Percentiles rank a stretch among this genome's conserved stretches.
These are phyloP conservation scores for Penicillium salamii DNA, from an alignment of 495 filamentous ascomycete species.

Conservation along the genomic window DNA sequence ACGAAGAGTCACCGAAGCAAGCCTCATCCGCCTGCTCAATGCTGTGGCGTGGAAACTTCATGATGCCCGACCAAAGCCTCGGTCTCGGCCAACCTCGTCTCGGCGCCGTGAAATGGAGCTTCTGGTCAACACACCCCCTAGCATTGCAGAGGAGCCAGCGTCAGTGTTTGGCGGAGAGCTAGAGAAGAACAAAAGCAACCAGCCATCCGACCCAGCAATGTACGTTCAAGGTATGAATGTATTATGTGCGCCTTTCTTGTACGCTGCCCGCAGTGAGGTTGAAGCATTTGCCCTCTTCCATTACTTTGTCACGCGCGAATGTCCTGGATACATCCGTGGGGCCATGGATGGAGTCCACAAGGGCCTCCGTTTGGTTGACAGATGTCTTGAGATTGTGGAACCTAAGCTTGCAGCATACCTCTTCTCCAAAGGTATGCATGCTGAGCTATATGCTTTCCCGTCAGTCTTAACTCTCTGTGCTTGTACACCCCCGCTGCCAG, in stretches of 20 bases:
- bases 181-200: conserved; percentile 12
- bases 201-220: conserved; percentile 62
- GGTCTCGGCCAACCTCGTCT: conserved; percentile 37
- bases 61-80: conserved; percentile 61
- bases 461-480: conserved; percentile 93
- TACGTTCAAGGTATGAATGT: conserved; percentile 99
- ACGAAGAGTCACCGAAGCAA: conserved; percentile 90
- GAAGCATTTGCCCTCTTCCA: conserved; percentile 93
- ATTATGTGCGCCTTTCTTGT: conserved; percentile 95
- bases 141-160: conserved; percentile 42
- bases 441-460: conserved; percentile 96
- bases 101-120: conserved; percentile 39
- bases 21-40: conserved; percentile 92
- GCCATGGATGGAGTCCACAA: conserved; percentile 98
- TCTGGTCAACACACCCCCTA: conserved; percentile 41
- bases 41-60: conserved; percentile 91
- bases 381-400: conserved; percentile 85
- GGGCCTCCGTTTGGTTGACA: conserved; percentile 86
- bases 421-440: conserved; percentile 78
- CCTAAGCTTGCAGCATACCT: conserved; percentile 81
- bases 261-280: conserved; percentile 89
- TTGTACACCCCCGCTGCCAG: conserved; percentile 93
- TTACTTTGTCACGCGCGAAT: conserved; percentile 82
- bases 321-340: conserved; percentile 89
- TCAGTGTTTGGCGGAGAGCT: conserved; percentile 5